Percentiles rank a stretch among this genome's conserved stretches.
Evolutionary conservation across 345 rosid genomes (phyloP).

Genomic region (Dipteronia sinensis): DNA sequence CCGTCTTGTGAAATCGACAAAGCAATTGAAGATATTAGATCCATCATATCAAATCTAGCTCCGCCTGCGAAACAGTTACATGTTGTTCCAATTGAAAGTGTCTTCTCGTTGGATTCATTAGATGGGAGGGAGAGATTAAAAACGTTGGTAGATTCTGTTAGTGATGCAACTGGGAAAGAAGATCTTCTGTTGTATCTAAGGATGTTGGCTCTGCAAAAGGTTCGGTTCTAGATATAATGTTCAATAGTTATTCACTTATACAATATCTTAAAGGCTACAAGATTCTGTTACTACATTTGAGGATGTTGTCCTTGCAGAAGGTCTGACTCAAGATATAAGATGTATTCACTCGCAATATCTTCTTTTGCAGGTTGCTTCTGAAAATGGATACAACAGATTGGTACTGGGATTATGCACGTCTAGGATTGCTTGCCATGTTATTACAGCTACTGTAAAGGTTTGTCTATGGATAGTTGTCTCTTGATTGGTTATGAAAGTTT

Average conservation of each 20-base stretch:
- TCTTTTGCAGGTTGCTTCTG: conserved; percentile 61
- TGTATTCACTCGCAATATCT: background rate
- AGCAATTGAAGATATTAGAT: conserved; percentile 50
- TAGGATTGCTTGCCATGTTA: conserved; percentile 82
- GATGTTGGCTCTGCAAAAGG: conserved; percentile 83
- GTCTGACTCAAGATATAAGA: too few relatives aligned
- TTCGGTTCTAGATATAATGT: conserved; percentile 21
- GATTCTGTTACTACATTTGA: too few relatives aligned
- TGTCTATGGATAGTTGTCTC: conserved; percentile 13
- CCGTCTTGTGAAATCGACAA: conserved; percentile 29
- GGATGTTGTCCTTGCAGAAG: too few relatives aligned
- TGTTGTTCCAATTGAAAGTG: conserved; percentile 57
- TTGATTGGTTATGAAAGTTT: background rate
- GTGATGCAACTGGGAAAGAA: conserved; percentile 79
- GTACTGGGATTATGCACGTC: conserved; percentile 79
- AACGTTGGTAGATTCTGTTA: conserved; percentile 52
- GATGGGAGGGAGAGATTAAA: conserved; percentile 54
- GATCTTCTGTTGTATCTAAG: conserved; percentile 70
- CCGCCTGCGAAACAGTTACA: conserved; percentile 71
- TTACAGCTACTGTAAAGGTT: conserved; percentile 90
- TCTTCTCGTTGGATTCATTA: conserved; percentile 45
- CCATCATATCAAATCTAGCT: conserved; percentile 44
- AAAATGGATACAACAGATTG: conserved; percentile 74
- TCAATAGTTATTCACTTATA: background rate
- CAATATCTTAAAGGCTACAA: background rate